A percentile compares a stretch with the other conserved stretches of the same genome.
These are phyloP conservation scores for Metarhizium guizhouense DNA, from an alignment of 2,329 filamentous ascomycete species.

Conservation along the genomic window DNA sequence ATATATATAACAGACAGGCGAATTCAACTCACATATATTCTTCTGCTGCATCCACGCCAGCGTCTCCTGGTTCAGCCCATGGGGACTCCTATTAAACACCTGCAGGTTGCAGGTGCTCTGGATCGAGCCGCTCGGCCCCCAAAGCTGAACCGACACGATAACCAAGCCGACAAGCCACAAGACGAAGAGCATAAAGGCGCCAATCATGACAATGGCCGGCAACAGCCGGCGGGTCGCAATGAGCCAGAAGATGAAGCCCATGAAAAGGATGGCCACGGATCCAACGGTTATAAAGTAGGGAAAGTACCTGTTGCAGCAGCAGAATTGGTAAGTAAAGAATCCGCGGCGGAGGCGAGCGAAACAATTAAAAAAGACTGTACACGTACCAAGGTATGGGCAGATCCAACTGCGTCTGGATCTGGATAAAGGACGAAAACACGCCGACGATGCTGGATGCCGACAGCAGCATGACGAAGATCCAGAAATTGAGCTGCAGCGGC, in stretches of 20 bases:
- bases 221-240: constrained; percentile 53
- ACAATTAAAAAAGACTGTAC: background rate
- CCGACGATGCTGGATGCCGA: constrained; percentile 51
- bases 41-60: constrained; percentile 56
- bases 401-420: constrained; percentile 45
- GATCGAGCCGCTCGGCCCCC: constrained; percentile 50
- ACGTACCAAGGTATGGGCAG: constrained; percentile 52
- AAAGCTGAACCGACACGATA: constrained; percentile 53
- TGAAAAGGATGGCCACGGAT: constrained; percentile 55
- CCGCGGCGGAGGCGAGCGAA: background rate
- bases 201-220: constrained; percentile 53
- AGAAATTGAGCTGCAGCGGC: constrained; percentile 56
- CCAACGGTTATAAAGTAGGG: constrained; percentile 54
- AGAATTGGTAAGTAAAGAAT: background rate
- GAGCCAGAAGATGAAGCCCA: constrained; percentile 54
- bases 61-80: constrained; percentile 43
- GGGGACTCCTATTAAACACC: constrained; percentile 42
- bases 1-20: no score
- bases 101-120: constrained; percentile 49
- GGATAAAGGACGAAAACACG: constrained; percentile 51
- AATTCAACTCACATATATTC: constrained; percentile 47
- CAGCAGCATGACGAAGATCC: constrained; percentile 58
- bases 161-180: constrained; percentile 60
- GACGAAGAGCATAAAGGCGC: constrained; percentile 56
- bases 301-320: constrained; percentile 49